Conservation (phyloP, 495 filamentous ascomycete genomes). For the Tuber indicum region DNA sequence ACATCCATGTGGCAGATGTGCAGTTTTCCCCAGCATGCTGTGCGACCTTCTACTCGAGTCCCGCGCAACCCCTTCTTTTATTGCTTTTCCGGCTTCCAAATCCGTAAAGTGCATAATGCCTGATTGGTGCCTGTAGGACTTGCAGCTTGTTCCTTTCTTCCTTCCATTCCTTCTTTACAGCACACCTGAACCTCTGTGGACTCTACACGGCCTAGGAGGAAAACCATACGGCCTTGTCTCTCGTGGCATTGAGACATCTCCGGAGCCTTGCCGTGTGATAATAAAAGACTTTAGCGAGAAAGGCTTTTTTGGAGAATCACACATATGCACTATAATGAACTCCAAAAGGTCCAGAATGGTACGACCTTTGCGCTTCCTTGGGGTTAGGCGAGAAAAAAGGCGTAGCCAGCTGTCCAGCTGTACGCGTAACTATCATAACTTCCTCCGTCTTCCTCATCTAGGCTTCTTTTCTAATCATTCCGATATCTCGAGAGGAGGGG, state of each 20-base stretch:
- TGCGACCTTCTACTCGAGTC: neutral
- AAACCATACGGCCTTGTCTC: neutral
- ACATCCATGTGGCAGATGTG: neutral
- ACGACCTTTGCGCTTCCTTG: neutral
- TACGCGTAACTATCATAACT: neutral
- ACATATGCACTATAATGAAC: neutral
- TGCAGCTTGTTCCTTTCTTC: neutral
- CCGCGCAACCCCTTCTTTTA: neutral
- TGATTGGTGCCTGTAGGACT: neutral
- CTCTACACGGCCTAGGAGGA: neutral
- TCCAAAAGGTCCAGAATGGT: neutral
- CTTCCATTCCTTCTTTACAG: neutral
- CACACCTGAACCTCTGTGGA: neutral
- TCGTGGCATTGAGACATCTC: conserved; percentile 3
- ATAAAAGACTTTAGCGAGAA: neutral
- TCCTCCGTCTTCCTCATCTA: neutral
- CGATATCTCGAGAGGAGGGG: neutral
- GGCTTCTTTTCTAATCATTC: neutral
- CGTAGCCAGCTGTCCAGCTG: neutral
- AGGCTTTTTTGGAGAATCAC: neutral
- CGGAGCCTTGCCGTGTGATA: neutral
- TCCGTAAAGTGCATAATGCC: neutral
- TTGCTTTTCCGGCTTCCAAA: neutral
- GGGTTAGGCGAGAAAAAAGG: neutral
- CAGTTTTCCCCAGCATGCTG: neutral